Evolutionary conservation across 208 protist genomes (phyloP), one percentile per base, ranked within the genome.

Genomic region (Kentomonas sorsogonicus): DNA sequence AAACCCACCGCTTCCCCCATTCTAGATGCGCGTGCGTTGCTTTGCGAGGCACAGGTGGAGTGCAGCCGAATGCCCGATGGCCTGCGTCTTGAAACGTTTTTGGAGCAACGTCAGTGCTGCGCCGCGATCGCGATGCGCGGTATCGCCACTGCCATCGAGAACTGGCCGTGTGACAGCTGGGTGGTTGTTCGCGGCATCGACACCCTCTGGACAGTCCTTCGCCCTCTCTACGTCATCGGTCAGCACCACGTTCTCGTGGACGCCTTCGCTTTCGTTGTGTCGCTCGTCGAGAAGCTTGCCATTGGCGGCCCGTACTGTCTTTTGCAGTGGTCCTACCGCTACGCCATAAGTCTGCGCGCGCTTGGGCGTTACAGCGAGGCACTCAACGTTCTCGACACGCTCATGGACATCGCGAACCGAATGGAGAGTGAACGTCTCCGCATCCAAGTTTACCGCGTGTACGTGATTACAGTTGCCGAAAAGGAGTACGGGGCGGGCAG

Each of bases 321-420:
- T 9, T 46, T 91, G 3, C 81, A 91, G 69, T 94, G 87, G 87
- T 56, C 72, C 20, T 62, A 69, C 29, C 75, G 83, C 23, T 81
- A 82, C 52, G 87, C 83, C 0, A 60, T 67, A 15, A 88, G 83
- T 54, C 62, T 91, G 2, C 68, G 77, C 9, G 73, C 70, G 18
- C 62, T 74, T 20, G 80, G 84, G 4, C 72, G 79, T 1, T 43
- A 56, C 31, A 41, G 43, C 3, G 87, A 94, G 25, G 78, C 83
- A 0, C 36, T 72, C 10, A 39, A 61, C 23, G 77, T 79, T 53
- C 63, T 85, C 11, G 38, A 70, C 26, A 62, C 48, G 13, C 73
- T 69, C 0, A 51, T 80, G 30, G 83, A 91, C 6, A 56, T 74
- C 0, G 77, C 82, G 6, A 47, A 64, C 0, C 47, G 66, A 6